A percentile compares a stretch with the other conserved stretches of the same genome.
Evolutionary conservation across 202 grass and related monocot species (phyloP).

Genomic region (Schoenoplectus triqueter): DNA sequence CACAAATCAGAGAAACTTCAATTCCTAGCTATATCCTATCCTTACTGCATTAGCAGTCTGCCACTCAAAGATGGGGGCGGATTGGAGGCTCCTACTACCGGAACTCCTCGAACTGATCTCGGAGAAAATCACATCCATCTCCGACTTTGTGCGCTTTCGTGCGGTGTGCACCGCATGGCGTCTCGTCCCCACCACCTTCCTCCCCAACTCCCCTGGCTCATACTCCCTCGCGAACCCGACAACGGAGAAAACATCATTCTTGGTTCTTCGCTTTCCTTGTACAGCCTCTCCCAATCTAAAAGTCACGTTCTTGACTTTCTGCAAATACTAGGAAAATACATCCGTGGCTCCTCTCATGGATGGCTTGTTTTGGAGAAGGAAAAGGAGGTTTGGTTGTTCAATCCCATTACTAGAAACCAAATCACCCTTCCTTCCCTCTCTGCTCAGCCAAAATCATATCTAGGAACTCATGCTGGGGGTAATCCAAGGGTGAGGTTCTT

Average conservation of each 20-base stretch:
- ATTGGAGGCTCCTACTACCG: too few relatives aligned
- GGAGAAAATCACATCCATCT: too few relatives aligned
- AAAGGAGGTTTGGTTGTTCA: not conserved
- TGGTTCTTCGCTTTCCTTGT: not conserved
- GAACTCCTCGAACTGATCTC: too few relatives aligned
- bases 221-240: too few relatives aligned
- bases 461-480: not conserved
- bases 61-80: too few relatives aligned
- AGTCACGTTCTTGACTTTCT: not conserved
- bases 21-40: too few relatives aligned
- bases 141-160: too few relatives aligned
- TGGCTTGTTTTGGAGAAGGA: not conserved
- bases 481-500: not conserved
- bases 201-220: too few relatives aligned
- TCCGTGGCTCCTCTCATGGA: not conserved
- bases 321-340: not conserved
- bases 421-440: not conserved
- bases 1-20: not conserved
- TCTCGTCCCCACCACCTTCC: too few relatives aligned
- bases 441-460: not conserved
- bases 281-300: not conserved
- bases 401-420: not conserved
- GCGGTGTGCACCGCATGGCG: too few relatives aligned
- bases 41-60: too few relatives aligned
- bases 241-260: not conserved